Conservation (phyloP, 371 early-diverging fungal genomes). For the Syncephalastrum sp. region DNA sequence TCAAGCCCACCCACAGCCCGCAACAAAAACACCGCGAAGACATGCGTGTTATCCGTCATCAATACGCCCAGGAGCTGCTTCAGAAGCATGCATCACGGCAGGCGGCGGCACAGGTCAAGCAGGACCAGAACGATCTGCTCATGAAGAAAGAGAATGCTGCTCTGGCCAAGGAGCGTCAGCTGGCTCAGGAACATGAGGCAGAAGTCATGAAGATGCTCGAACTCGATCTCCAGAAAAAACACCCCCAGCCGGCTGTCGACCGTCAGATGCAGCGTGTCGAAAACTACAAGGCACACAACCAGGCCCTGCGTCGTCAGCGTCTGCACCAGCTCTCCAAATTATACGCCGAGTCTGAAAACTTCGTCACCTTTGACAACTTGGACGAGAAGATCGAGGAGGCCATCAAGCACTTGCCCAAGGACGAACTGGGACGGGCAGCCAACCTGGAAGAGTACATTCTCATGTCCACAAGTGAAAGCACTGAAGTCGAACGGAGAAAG, state of each 20-base stretch:
- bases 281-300: conserved; percentile 27
- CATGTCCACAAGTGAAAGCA: conserved; percentile 17
- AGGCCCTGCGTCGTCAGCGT: conserved; percentile 19
- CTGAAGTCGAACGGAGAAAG: conserved; percentile 44
- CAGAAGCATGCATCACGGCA: conserved; percentile 35
- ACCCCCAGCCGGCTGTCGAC: background rate
- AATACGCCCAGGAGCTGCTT: conserved; percentile 46
- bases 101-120: conserved; percentile 26
- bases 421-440: conserved; percentile 19
- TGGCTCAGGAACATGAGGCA: conserved; percentile 21
- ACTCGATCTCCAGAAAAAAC: conserved; percentile 13
- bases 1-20: conserved; percentile 14
- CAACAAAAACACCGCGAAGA: conserved; percentile 37
- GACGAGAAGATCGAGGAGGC: conserved; percentile 38
- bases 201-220: conserved; percentile 28
- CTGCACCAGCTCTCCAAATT: conserved; percentile 33
- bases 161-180: conserved; percentile 22
- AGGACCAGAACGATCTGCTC: conserved; percentile 14
- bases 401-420: conserved; percentile 18
- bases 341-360: conserved; percentile 29
- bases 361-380: conserved; percentile 48
- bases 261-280: conserved; percentile 21
- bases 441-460: conserved; percentile 32
- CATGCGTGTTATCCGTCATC: conserved; percentile 31
- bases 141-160: conserved; percentile 13